These are phyloP conservation scores for Talaromyces trachyspermus DNA, from an alignment of 495 filamentous ascomycete genomes.

Conservation along the genomic window DNA sequence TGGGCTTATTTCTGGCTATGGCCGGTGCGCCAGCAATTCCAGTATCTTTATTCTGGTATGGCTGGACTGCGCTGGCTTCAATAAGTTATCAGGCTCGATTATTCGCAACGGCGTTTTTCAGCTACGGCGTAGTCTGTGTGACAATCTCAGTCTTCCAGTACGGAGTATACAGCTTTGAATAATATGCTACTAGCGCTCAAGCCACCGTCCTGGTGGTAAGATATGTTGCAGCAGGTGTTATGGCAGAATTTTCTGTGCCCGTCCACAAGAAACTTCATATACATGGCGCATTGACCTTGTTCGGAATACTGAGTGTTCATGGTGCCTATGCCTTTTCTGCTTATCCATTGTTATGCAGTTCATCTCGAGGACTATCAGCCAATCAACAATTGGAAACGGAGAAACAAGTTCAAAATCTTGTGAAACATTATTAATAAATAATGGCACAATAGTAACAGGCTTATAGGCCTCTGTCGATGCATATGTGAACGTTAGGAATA, in stretches of 20 bases:
- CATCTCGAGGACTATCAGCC: too few species aligned
- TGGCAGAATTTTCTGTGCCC: conserved; percentile 33
- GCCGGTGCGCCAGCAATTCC: conserved; percentile 46
- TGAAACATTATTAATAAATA: too few species aligned
- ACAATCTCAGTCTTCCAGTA: conserved; percentile 43
- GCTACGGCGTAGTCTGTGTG: conserved; percentile 40
- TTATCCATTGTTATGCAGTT: too few species aligned
- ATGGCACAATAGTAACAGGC: too few species aligned
- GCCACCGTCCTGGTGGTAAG: conserved; percentile 37
- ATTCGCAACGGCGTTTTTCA: conserved; percentile 37
- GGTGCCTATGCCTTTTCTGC: conserved; percentile 43
- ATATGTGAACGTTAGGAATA: too few species aligned
- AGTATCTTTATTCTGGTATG: conserved; percentile 55
- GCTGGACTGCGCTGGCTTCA: conserved; percentile 39
- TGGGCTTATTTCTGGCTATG: conserved; percentile 49
- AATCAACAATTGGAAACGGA: too few species aligned
- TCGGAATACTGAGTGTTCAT: conserved; percentile 38
- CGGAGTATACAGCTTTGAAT: conserved; percentile 42
- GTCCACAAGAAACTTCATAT: conserved; percentile 42
- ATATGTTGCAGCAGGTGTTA: conserved; percentile 40
- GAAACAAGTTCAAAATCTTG: too few species aligned
- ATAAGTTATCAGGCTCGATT: conserved; percentile 47
- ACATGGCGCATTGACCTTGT: conserved; percentile 43
- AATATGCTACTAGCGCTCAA: conserved; percentile 29
- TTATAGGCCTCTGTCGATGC: too few species aligned